A percentile compares a stretch with the other conserved stretches of the same genome.
phyloP scores from a whole-genome alignment of 345 rosid genomes.

The Citrus glauca region DNA sequence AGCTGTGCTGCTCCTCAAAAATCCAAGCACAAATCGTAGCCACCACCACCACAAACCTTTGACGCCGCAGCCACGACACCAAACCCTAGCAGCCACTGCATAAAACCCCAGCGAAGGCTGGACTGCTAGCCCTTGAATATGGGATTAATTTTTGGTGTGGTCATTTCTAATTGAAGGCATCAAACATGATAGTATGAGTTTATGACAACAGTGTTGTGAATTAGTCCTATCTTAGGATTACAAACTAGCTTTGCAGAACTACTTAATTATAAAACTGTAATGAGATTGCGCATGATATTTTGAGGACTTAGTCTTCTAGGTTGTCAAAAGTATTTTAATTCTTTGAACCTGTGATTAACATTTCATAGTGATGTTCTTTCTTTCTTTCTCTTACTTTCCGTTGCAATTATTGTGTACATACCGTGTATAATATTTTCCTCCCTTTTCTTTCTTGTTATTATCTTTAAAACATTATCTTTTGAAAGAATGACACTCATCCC shows the following conservation, averaged over 20 bases:
- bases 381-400: neutral
- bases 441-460: neutral
- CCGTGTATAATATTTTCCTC: neutral
- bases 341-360: neutral
- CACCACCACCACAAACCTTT: too few species aligned
- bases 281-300: neutral
- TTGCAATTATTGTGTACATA: neutral
- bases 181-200: too few species aligned
- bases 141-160: neutral
- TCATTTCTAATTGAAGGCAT: neutral
- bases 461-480: neutral
- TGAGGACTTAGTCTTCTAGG: neutral
- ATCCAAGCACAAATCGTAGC: too few species aligned
- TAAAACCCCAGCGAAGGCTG: neutral
- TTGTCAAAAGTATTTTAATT: neutral
- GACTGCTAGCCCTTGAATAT: neutral
- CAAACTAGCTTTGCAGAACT: neutral
- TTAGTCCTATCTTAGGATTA: neutral
- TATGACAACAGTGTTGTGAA: neutral
- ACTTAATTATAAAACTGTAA: neutral
- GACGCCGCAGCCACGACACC: too few species aligned
- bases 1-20: too few species aligned
- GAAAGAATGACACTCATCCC: neutral
- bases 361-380: too few species aligned
- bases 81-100: too few species aligned